These are phyloP conservation scores for Chaetomium sp. DNA, from an alignment of 2,329 filamentous ascomycete genomes.

Conservation along the genomic window DNA sequence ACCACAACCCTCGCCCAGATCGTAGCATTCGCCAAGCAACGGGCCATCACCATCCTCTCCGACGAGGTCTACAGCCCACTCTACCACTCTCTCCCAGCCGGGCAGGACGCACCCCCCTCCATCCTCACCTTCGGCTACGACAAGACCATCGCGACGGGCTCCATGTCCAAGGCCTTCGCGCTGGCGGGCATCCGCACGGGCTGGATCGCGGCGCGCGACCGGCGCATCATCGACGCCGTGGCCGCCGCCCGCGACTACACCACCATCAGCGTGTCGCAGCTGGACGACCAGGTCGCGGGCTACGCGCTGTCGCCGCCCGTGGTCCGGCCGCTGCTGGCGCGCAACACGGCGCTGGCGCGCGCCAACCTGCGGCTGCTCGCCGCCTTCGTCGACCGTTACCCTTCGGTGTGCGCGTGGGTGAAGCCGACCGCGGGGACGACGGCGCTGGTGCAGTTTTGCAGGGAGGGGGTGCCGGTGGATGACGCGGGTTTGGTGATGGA, in stretches of 20 bases:
- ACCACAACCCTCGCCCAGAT: conserved; percentile 62
- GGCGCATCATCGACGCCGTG: conserved; percentile 62
- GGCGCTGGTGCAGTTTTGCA: conserved; percentile 70
- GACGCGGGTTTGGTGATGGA: conserved; percentile 72
- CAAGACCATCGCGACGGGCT: conserved; percentile 72
- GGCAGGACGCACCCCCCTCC: conserved; percentile 62
- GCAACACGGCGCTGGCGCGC: conserved; percentile 68
- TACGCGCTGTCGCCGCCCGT: conserved; percentile 66
- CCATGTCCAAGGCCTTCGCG: conserved; percentile 83
- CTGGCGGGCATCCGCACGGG: conserved; percentile 80
- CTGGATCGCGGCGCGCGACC: conserved; percentile 74
- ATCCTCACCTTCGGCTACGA: conserved; percentile 71
- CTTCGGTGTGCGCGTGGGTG: conserved; percentile 67
- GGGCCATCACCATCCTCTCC: conserved; percentile 67
- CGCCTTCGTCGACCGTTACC: conserved; percentile 66
- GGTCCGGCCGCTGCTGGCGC: conserved; percentile 39
- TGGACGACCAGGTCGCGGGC: conserved; percentile 77
- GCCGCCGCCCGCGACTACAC: conserved; percentile 76
- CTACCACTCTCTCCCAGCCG: conserved; percentile 65
- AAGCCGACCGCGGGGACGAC: conserved; percentile 79
- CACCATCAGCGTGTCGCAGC: conserved; percentile 79
- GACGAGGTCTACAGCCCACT: conserved; percentile 86
- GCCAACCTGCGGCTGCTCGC: conserved; percentile 68
- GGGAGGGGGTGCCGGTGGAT: conserved; percentile 60
- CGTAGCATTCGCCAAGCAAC: conserved; percentile 62